Evolutionary conservation across 139 green algal species (phyloP), one percentile per base, ranked within the genome.

Genomic region (Microglena sp.): DNA sequence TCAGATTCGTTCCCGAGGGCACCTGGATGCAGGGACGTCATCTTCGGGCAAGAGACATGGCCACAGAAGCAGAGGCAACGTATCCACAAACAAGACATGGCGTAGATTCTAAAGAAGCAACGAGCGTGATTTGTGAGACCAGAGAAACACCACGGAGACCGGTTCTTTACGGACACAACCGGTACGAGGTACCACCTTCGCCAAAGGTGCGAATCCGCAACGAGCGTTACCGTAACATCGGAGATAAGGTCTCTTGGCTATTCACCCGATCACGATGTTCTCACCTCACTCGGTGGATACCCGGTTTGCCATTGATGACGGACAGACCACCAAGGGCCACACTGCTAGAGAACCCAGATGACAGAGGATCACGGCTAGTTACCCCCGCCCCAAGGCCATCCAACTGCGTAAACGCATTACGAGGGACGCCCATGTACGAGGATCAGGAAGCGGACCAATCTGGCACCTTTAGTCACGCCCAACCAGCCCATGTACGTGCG

Each of bases 1-100:
- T 83, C 57, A 81, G 83, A 11, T 69, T 89, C 28, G 72, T 71
- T 2, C 53, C 60, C 2, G 58, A 57, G 21, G 40, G 50, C 40
- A 74, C 58, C 18, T 55, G 43, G 2, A 60, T 78, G 22, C 40
- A 53, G 21, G 31, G 71, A 78, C 50, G 32, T 74, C 34, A 64
- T 74, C 58, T 65, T 78, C 2, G 71, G 71, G 18, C 67, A 71
- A 32, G 64, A 53, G 34, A 68, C 64, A n/a, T n/a, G n/a, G 60
- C 68, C 60, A 29, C 50, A 74, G 8, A 69, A 69, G 34, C 40
- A 62, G 3, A 32, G 5, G 15, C 22, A 34, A n/a, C 21, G 3
- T 2, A 64, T 73, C 45, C 2, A 30, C n/a, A 44, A 46, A 32
- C 60, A 67, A 24, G 67, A 73, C 59, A 64, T n/a, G 27, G 33